Percentiles rank a stretch among this genome's conserved stretches.
These are phyloP conservation scores for Myriosclerotinia scirpicola DNA, from an alignment of 2,329 filamentous ascomycete genomes.

Conservation along the genomic window DNA sequence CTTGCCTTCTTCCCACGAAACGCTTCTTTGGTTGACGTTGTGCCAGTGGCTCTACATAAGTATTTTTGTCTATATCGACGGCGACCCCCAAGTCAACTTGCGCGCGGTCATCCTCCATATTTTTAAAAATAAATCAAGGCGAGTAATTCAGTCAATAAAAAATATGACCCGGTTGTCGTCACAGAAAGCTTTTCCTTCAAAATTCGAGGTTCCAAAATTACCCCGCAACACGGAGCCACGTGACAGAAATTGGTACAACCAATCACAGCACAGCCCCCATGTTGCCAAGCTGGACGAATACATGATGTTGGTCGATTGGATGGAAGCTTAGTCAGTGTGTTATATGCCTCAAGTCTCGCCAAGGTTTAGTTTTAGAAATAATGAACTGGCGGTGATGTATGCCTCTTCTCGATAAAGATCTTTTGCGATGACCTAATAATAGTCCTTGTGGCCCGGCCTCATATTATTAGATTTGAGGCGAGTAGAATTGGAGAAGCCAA, in stretches of 20 bases:
- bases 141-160: neutral
- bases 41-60: constrained; percentile 47
- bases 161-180: neutral
- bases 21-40: constrained; percentile 81
- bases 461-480: too few species aligned
- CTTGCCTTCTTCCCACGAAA: constrained; percentile 82
- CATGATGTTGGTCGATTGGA: too few species aligned
- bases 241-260: neutral
- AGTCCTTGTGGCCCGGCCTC: too few species aligned
- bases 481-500: too few species aligned
- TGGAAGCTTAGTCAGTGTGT: too few species aligned
- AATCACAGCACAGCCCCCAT: neutral
- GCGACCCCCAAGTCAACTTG: constrained; percentile 69
- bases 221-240: neutral
- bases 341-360: too few species aligned
- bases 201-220: neutral
- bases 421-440: too few species aligned
- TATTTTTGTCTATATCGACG: constrained; percentile 59
- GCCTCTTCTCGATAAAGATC: too few species aligned
- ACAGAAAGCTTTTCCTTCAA: neutral
- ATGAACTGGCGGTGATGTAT: too few species aligned
- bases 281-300: neutral
- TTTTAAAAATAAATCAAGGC: neutral
- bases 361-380: too few species aligned
- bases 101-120: constrained; percentile 75